Base-by-base conservation (phyloP, 1,284 basidiomycete genomes). In the Taiwanofungus camphoratus region DNA sequence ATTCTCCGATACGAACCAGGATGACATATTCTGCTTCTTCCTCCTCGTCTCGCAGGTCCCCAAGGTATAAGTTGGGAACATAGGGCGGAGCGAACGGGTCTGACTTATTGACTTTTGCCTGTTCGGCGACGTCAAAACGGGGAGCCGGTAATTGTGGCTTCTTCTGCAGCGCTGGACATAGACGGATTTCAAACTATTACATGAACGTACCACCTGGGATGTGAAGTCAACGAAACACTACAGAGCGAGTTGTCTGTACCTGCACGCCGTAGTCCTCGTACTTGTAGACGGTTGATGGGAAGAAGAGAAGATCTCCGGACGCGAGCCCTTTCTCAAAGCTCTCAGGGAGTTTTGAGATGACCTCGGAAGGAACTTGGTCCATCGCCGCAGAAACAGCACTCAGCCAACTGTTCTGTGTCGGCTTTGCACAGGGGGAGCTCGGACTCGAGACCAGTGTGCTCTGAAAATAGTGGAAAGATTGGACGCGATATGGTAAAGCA, bases 81-180 rank as follows among this genome's bases (percentile, higher is more conserved):
- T 93, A 93, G 1, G 91, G 91, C 4, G 87, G 85, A 23, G 73
- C 66, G 62, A 94, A 92, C 0, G 89, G 90, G 57, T 92, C 80
- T 6, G 61, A 47, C 20, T 64, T 65, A 51, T 67, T 66, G 43
- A 52, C 50, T 46, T 64, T 60, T 34, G 50, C 52, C 15, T 51
- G 51, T 46, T 62, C 58, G 27, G 53, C 53, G 22, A 59, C 50
- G 23, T 56, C 33, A 52, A 76, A 70, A 48, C 73, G 67, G 21
- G 73, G 68, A 5, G 68, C 63, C 12, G 74, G 71, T 3, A 71
- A 62, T n/a, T 56, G 53, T 2, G 79, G 76, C 60, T 93, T 94
- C 52, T 85, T 73, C 57, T 83, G 80, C 29, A 94, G 66, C 0
- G 88, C 86, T 16, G 88, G 86, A 56, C 91, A 93, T 16, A 88